Evolutionary conservation across 169 alveolate species (phyloP).

Genomic region (Eimeria necatrix): DNA sequence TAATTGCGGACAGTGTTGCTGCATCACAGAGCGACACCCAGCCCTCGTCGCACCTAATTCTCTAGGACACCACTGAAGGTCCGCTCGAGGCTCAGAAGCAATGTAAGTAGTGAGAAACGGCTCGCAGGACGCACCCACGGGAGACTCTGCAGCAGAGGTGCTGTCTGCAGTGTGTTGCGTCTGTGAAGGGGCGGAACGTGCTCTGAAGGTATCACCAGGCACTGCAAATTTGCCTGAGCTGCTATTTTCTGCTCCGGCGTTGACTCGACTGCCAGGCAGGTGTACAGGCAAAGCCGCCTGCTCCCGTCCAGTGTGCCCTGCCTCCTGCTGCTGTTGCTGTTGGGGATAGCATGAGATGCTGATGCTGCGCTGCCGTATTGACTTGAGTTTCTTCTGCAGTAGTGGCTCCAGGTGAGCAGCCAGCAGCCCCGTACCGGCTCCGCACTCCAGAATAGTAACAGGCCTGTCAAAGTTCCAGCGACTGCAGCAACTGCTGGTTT

Average conservation of each 20-base stretch:
- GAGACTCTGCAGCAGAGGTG: background rate
- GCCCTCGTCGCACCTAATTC: background rate
- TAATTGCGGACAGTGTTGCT: slow-evolving; percentile 66
- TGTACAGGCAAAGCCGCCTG: background rate
- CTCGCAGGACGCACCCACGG: background rate
- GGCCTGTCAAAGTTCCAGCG: slow-evolving; percentile 13
- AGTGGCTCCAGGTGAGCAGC: slow-evolving; percentile 69
- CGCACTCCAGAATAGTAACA: slow-evolving; percentile 10
- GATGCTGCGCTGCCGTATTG: background rate
- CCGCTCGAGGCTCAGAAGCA: slow-evolving; percentile 65
- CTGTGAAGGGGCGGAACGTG: background rate
- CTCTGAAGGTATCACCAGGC: background rate
- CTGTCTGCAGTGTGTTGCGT: background rate
- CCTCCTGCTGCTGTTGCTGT: slow-evolving; percentile 59
- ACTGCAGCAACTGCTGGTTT: slow-evolving; percentile 72
- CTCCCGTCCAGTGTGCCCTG: background rate
- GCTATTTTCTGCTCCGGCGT: background rate
- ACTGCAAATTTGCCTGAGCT: background rate
- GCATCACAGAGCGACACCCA: slow-evolving; percentile 64
- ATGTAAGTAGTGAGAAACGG: background rate
- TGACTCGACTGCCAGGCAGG: background rate
- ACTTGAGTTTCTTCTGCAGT: slow-evolving; percentile 49
- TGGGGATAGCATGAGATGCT: background rate
- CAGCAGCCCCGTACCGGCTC: slow-evolving; percentile 62
- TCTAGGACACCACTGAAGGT: slow-evolving; percentile 36